Base-by-base conservation (phyloP, 768 basidiomycete species). In the Gymnopilus junonius region DNA sequence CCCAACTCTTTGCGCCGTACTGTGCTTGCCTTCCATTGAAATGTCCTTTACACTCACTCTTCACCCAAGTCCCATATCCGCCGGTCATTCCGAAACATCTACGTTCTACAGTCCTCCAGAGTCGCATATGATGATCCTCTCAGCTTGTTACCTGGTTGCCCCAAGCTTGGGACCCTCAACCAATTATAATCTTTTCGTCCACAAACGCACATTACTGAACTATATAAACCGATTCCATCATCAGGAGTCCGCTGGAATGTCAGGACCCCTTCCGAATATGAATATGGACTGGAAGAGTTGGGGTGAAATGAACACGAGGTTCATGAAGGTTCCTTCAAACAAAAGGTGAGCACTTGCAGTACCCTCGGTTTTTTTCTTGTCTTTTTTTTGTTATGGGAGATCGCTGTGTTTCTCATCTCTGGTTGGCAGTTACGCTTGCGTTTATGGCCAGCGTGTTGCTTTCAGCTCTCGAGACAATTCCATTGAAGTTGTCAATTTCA, bases 371-470 rank as follows among this genome's bases (percentile, higher is more conserved):
- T 54, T 40, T 64, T 63, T 62, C 48, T 64, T 67, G 32, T n/a
- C 20, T 55, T 20, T 42, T 35, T 4, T 35, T 3, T 10, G 11
- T 35, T 35, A 12, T 7, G 3, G 35, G 4, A 14, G 4, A 35
- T n/a, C 15, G 4, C 35, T 3, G 35, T 14, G 10, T 35, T 3
- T 14, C 15, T 35, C 11, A 12, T 10, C 15, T 12, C 11, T 12
- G 35, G 35, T 14, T 21, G 17, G 4, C 21, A 66, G 68, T 56
- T 69, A 69, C n/a, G n/a, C n/a, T n/a, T n/a, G n/a, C 31, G 68
- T 66, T 1, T 66, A 69, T 20, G 69, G 69, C 12, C 64, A 64
- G 34, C 69, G 67, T 14, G 61, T 68, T 20, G 59, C 68, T 12
- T 56, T 21, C 20, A 45, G 48, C 20, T 63, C 61, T 12, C 10